phyloP scores from a whole-genome alignment of 441 rosid genomes.

The Adansonia grandidieri region DNA sequence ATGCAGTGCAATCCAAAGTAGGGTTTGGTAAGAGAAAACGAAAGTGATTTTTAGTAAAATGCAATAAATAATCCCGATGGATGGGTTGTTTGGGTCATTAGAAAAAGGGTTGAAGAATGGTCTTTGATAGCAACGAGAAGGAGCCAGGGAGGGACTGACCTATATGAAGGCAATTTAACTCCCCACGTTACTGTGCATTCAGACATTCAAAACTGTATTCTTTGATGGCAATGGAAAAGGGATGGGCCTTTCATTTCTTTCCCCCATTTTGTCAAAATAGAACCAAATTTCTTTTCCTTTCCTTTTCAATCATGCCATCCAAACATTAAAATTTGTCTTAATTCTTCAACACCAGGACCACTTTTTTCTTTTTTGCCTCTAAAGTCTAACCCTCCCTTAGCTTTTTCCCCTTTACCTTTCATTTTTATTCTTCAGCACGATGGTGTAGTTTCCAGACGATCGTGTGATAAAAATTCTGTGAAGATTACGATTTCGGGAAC shows the following conservation, averaged over 20 bases:
- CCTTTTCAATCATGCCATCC: too few relatives aligned
- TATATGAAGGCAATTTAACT: slow-evolving; percentile 7
- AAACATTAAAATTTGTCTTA: neutral
- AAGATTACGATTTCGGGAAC: too few relatives aligned
- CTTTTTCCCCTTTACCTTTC: neutral
- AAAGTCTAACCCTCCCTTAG: neutral
- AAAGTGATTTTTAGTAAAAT: slow-evolving; percentile 28
- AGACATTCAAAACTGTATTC: neutral
- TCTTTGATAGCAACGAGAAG: slow-evolving; percentile 4
- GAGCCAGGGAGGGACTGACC: neutral
- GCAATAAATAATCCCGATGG: neutral
- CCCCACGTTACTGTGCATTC: slow-evolving; percentile 20
- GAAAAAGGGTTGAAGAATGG: slow-evolving; percentile 27
- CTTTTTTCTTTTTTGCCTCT: neutral
- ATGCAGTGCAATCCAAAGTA: slow-evolving; percentile 25
- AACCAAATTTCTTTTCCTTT: slow-evolving; percentile 1
- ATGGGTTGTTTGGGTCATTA: slow-evolving; percentile 14
- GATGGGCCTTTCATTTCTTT: slow-evolving; percentile 3
- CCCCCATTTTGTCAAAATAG: slow-evolving; percentile 15
- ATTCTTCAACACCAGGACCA: slow-evolving; percentile 21
- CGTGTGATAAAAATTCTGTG: too few relatives aligned
- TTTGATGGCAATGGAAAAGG: neutral
- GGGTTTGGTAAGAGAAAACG: slow-evolving; percentile 48
- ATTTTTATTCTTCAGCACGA: too few relatives aligned
- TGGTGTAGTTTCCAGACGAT: too few relatives aligned